phyloP scores from a whole-genome alignment of 176 grass and related monocot genomes.

The Rhipidocladum racemiflorum region DNA sequence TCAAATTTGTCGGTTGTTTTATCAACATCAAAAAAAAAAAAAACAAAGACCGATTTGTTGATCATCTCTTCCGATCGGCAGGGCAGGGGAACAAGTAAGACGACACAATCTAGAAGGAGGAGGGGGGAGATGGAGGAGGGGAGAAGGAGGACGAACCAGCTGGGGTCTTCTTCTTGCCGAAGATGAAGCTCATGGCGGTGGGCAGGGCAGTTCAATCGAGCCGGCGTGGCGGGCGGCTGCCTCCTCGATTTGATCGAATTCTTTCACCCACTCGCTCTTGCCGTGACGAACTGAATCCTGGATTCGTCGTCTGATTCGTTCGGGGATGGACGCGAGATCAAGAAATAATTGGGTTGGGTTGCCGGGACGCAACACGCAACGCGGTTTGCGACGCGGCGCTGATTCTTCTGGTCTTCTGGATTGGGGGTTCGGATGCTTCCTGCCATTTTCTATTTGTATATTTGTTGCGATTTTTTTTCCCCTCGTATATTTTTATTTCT shows the following conservation, averaged over 20 bases:
- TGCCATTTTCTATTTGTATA: no score
- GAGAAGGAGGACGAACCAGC: slow-evolving; percentile 36
- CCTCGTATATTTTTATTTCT: no score
- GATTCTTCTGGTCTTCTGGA: no score
- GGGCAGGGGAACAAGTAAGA: not conserved
- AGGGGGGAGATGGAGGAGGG: not conserved
- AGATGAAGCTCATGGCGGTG: slow-evolving; percentile 77
- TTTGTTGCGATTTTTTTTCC: no score
- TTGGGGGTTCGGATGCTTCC: no score
- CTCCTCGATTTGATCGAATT: not conserved
- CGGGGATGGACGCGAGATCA: no score
- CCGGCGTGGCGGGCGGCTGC: no score
- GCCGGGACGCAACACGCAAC: no score
- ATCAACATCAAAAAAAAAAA: not conserved
- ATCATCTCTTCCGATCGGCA: not conserved
- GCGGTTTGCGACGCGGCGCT: no score
- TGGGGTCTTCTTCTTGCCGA: slow-evolving; percentile 84
- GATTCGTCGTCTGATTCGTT: no score
- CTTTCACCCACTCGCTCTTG: not conserved
- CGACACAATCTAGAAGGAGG: not conserved
- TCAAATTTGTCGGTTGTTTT: not conserved
- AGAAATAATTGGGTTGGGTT: no score
- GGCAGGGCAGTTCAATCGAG: not conserved
- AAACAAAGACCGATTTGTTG: not conserved
- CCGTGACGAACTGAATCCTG: no score